A percentile compares a stretch with the other conserved stretches of the same genome.
These are phyloP conservation scores for Punctularia strigosozonata DNA, from an alignment of 768 basidiomycete genomes.

Conservation along the genomic window DNA sequence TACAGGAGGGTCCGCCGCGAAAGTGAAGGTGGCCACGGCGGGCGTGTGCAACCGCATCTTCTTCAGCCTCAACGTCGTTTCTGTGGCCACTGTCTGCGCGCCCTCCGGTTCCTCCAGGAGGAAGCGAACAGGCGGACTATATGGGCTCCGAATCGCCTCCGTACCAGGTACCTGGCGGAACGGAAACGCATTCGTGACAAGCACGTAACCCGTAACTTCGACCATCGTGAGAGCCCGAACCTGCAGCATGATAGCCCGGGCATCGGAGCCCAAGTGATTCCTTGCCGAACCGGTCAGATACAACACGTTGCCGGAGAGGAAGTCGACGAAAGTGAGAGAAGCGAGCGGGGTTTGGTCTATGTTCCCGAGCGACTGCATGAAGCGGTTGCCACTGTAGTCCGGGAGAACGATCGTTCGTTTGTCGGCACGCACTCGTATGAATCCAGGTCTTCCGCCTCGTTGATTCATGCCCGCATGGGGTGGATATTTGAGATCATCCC, in stretches of 20 bases:
- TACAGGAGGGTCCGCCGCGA: constrained; percentile 23
- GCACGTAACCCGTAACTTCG: constrained; percentile 36
- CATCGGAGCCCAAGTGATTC: constrained; percentile 35
- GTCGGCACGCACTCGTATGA: constrained; percentile 45
- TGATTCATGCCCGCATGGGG: constrained; percentile 56
- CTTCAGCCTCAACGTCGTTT: constrained; percentile 16
- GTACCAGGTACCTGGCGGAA: constrained; percentile 29
- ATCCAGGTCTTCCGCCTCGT: constrained; percentile 51
- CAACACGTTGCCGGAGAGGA: constrained; percentile 40
- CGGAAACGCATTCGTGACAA: constrained; percentile 43
- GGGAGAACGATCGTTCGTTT: constrained; percentile 44
- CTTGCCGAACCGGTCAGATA: constrained; percentile 50
- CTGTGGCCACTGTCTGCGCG: constrained; percentile 17
- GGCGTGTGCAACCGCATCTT: constrained; percentile 30
- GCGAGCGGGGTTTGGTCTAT: constrained; percentile 45
- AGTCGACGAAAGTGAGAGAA: constrained; percentile 44
- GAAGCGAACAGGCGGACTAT: constrained; percentile 45
- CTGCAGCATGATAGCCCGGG: constrained; percentile 42
- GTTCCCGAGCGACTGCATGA: constrained; percentile 55
- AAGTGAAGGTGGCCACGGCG: constrained; percentile 45
- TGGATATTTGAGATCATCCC: constrained; percentile 30
- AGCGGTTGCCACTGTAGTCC: constrained; percentile 52
- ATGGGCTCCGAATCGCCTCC: constrained; percentile 28
- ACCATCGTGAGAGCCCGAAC: constrained; percentile 38
- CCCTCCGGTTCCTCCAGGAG: constrained; percentile 35